phyloP scores from a whole-genome alignment of 345 rosid species.

The Excoecaria agallocha region DNA sequence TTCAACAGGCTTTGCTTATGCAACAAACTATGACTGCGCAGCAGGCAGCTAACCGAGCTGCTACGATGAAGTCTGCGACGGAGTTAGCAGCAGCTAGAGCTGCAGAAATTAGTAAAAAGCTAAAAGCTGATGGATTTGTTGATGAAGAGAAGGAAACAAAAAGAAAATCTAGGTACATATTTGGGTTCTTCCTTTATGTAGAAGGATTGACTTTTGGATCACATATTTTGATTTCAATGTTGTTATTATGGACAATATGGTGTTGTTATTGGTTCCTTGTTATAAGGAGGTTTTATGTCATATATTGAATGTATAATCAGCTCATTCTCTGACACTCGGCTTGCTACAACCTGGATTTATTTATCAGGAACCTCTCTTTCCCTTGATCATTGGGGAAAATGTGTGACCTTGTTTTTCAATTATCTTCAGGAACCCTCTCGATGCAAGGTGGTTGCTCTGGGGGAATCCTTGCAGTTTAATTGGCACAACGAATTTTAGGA shows the following conservation, averaged over 20 bases:
- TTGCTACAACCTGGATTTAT: not conserved
- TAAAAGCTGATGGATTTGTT: conserved; percentile 76
- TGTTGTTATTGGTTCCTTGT: not conserved
- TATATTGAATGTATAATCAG: not conserved
- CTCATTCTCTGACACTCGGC: not conserved
- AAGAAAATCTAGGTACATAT: conserved; percentile 57
- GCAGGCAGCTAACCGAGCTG: conserved; percentile 95
- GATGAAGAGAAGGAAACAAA: conserved; percentile 56
- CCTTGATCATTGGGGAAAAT: not conserved
- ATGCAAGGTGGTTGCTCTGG: no score
- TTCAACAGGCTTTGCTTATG: conserved; percentile 96
- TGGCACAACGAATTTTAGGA: no score
- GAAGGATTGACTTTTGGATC: not conserved
- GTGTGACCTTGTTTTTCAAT: not conserved
- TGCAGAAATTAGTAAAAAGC: conserved; percentile 87
- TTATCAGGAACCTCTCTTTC: not conserved
- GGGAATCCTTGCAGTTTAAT: no score
- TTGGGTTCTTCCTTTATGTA: not conserved
- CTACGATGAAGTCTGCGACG: conserved; percentile 96
- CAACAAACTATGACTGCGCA: conserved; percentile 93
- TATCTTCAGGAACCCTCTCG: not conserved
- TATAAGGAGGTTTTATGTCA: not conserved
- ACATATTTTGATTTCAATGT: not conserved
- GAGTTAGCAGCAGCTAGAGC: conserved; percentile 98
- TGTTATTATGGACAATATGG: not conserved